Evolutionary conservation across 78 protist species (phyloP).

Genomic region (Diacronema lutheri): DNA sequence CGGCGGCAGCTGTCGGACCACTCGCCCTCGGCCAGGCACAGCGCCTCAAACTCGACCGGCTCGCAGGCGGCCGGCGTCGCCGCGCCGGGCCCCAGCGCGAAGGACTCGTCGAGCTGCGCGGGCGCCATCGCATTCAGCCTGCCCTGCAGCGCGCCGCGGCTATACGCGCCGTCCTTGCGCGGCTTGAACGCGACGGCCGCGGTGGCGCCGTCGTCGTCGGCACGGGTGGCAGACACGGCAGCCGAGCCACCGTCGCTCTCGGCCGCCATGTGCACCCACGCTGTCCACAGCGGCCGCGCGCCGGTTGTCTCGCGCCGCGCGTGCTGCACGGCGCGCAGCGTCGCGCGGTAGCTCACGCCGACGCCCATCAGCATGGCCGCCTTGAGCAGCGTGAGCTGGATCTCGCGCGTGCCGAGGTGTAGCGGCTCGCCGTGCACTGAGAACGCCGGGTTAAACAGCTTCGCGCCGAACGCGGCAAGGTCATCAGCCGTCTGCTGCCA

Average conservation of each 20-base stretch:
- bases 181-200: not conserved
- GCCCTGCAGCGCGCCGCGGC: not conserved
- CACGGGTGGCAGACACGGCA: no score
- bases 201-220: no score
- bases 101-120: not conserved
- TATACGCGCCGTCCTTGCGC: not conserved
- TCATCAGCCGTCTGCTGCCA: not conserved
- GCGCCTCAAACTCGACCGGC: not conserved
- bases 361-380: not conserved
- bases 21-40: not conserved
- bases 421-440: not conserved
- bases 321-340: not conserved
- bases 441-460: not conserved
- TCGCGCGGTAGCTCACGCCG: not conserved
- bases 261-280: no score
- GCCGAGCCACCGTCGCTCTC: no score
- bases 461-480: not conserved
- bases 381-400: not conserved
- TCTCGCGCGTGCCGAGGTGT: not conserved
- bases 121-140: not conserved
- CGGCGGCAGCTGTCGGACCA: not conserved
- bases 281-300: no score
- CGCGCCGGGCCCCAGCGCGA: not conserved
- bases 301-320: no score
- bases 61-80: not conserved